phyloP scores from a whole-genome alignment of 148 eudicot genomes.

The Limonium bicolor region DNA sequence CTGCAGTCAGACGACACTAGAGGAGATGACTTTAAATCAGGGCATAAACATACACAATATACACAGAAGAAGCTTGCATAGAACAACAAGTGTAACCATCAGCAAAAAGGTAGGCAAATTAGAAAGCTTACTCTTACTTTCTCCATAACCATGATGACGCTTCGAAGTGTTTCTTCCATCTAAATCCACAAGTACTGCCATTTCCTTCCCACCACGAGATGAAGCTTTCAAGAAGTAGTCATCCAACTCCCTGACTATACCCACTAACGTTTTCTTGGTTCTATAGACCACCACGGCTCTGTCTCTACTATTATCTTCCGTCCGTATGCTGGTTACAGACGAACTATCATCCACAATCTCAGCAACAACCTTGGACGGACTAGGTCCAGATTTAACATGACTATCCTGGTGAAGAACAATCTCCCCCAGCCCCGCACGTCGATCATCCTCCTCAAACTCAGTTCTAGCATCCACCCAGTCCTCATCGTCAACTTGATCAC shows the following conservation, averaged over 20 bases:
- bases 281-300: slow-evolving; percentile 53
- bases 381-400: slow-evolving; percentile 8
- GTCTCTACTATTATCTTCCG: slow-evolving; percentile 32
- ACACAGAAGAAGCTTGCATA: too few species aligned
- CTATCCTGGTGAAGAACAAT: too few species aligned
- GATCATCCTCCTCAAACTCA: slow-evolving; percentile 48
- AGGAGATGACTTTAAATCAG: too few species aligned
- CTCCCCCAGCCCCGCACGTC: slow-evolving; percentile 15
- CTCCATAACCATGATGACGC: slow-evolving; percentile 23
- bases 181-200: slow-evolving; percentile 50
- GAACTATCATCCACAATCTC: slow-evolving; percentile 31
- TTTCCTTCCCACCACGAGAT: slow-evolving; percentile 37
- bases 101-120: too few species aligned
- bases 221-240: slow-evolving; percentile 72
- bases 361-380: slow-evolving; percentile 7
- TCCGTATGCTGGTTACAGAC: slow-evolving; percentile 26
- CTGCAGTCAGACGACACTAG: too few species aligned
- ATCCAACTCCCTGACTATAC: slow-evolving; percentile 63
- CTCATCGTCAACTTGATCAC: slow-evolving; percentile 53
- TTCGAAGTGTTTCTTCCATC: slow-evolving; percentile 20
- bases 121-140: slow-evolving; percentile 28
- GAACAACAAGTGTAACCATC: too few species aligned
- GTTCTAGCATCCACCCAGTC: slow-evolving; percentile 61
- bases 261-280: slow-evolving; percentile 39
- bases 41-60: too few species aligned